phyloP scores from a whole-genome alignment of 257 asterid genomes.

The Jacaranda copaia region DNA sequence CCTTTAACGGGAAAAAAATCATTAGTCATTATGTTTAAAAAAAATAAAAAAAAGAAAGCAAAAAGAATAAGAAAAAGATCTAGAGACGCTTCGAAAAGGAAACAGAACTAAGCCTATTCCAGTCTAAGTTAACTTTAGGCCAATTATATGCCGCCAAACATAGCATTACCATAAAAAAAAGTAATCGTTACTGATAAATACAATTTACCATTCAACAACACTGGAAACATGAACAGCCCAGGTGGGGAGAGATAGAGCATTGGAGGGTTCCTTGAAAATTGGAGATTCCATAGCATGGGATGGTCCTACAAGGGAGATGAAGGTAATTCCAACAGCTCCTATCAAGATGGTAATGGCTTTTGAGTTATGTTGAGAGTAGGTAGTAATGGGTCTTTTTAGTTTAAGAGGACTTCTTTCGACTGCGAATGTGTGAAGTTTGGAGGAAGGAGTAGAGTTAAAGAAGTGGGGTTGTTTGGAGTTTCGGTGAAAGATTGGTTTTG shows the following conservation, averaged over 20 bases:
- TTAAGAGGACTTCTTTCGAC: conserved; percentile 33
- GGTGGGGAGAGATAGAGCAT: conserved; percentile 95
- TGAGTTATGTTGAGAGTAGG: conserved; percentile 37
- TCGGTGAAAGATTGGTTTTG: conserved; percentile 35
- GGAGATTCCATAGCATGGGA: conserved; percentile 61
- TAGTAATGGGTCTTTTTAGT: conserved; percentile 28
- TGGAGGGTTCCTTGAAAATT: conserved; percentile 71
- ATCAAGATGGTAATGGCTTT: conserved; percentile 44
- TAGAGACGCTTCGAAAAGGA: background rate
- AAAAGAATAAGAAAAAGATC: no score
- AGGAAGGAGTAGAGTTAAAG: conserved; percentile 18
- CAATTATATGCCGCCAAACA: no score
- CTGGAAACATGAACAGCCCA: conserved; percentile 97
- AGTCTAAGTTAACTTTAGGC: no score
- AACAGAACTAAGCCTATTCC: background rate
- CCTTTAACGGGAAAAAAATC: conserved; percentile 49
- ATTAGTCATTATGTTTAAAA: background rate
- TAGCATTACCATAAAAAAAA: background rate
- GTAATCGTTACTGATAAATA: conserved; percentile 1
- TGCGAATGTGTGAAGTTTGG: conserved; percentile 35
- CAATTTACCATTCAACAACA: conserved; percentile 85
- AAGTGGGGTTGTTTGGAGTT: conserved; percentile 39
- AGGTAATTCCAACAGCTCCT: conserved; percentile 71
- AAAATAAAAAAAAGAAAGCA: background rate
- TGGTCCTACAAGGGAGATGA: conserved; percentile 58